phyloP scores from a whole-genome alignment of 805 yeast species.

The Zygoascus flipseniorum region DNA sequence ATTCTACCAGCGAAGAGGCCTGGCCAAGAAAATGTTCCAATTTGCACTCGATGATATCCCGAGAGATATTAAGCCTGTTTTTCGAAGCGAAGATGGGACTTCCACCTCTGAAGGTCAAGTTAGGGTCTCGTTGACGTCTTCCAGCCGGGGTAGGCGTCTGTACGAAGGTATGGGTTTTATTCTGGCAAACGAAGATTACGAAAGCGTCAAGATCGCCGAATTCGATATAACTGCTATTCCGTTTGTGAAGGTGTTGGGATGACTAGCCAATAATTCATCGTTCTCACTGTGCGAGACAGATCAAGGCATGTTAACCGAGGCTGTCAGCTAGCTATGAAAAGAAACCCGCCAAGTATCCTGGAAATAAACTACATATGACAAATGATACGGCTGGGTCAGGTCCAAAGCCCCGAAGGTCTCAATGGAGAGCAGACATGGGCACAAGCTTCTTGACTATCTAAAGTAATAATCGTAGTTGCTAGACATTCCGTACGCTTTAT shows the following conservation, averaged over 20 bases:
- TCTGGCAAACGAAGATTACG: neutral
- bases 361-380: no score
- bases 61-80: neutral
- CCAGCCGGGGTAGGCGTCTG: neutral
- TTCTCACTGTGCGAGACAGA: no score
- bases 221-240: neutral
- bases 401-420: no score
- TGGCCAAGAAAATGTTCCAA: neutral
- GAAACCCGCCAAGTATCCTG: no score
- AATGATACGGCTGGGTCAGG: no score
- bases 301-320: no score
- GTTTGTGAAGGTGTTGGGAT: neutral
- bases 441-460: no score
- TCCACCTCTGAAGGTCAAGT: neutral
- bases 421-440: no score
- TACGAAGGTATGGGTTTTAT: neutral
- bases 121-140: neutral
- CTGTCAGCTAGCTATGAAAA: no score
- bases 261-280: neutral
- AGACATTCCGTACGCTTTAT: no score
- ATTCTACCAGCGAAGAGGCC: neutral
- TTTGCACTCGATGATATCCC: neutral
- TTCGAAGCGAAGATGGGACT: neutral
- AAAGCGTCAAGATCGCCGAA: neutral
- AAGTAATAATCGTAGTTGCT: no score